Conservation (phyloP, 1,284 basidiomycete species). For the Farysia itapuensis region DNA sequence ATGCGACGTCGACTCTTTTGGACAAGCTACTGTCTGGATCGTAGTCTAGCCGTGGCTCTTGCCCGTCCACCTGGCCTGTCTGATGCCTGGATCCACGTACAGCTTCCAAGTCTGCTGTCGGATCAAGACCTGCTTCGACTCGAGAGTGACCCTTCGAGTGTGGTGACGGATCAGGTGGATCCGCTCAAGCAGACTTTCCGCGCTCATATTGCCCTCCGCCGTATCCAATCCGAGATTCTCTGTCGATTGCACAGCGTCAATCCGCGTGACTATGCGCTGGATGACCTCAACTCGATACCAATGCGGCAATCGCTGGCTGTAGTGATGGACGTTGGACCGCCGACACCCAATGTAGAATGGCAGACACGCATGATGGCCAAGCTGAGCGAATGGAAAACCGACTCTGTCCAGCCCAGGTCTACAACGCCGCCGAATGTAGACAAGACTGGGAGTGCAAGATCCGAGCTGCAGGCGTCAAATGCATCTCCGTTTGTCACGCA, state of each 20-base stretch:
- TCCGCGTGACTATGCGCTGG: slow-evolving; percentile 34
- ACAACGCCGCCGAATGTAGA: neutral
- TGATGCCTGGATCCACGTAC: slow-evolving; percentile 37
- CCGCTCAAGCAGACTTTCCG: slow-evolving; percentile 26
- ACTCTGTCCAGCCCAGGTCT: slow-evolving; percentile 1
- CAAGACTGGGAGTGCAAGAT: neutral
- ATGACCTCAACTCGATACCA: slow-evolving; percentile 13
- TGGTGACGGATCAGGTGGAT: neutral
- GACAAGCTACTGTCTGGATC: slow-evolving; percentile 37
- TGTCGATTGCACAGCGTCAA: slow-evolving; percentile 38
- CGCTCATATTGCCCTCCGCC: slow-evolving; percentile 24
- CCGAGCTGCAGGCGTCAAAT: slow-evolving; percentile 11
- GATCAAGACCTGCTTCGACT: slow-evolving; percentile 13
- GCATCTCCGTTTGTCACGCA: slow-evolving; percentile 28
- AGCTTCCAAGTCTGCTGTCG: slow-evolving; percentile 19
- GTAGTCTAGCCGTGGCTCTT: slow-evolving; percentile 21
- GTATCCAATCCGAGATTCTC: slow-evolving; percentile 33
- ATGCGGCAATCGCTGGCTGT: slow-evolving; percentile 15
- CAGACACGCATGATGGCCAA: slow-evolving; percentile 35
- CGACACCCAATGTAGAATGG: slow-evolving; percentile 36
- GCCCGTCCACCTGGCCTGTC: slow-evolving; percentile 30
- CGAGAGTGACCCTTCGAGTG: slow-evolving; percentile 2
- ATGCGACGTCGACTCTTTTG: slow-evolving; percentile 30
- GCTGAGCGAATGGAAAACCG: slow-evolving; percentile 24
- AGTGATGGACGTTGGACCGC: slow-evolving; percentile 33